phyloP scores from a whole-genome alignment of 2,329 filamentous ascomycete genomes.

The Colletotrichum sp. region DNA sequence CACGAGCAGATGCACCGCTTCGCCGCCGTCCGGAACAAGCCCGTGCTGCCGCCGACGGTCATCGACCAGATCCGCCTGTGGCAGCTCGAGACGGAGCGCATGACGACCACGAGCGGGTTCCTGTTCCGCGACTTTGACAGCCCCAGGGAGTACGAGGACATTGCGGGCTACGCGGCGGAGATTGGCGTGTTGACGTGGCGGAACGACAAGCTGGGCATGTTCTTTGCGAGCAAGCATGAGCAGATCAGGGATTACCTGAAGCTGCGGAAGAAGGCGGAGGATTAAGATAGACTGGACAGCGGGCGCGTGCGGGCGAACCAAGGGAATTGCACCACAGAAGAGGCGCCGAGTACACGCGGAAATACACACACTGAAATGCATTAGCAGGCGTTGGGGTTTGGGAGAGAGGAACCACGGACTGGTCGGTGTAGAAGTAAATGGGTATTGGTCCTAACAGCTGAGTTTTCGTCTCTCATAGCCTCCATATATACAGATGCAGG shows the following conservation, averaged over 20 bases:
- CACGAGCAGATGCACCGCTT: conserved; percentile 90
- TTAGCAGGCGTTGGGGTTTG: conserved; percentile 23
- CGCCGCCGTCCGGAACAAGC: conserved; percentile 60
- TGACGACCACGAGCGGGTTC: conserved; percentile 84
- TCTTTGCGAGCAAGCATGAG: conserved; percentile 92
- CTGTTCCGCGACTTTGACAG: conserved; percentile 88
- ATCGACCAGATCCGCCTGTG: conserved; percentile 97
- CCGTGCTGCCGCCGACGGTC: conserved; percentile 90
- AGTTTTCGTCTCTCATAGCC: conserved; percentile 12
- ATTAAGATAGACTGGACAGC: background rate
- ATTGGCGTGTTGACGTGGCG: conserved; percentile 91
- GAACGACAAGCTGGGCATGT: conserved; percentile 78
- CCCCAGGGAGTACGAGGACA: conserved; percentile 71
- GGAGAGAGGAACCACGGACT: background rate
- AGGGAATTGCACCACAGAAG: background rate
- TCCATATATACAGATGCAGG: background rate
- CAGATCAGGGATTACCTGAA: conserved; percentile 84
- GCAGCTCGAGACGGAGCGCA: conserved; percentile 96
- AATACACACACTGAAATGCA: conserved; percentile 6
- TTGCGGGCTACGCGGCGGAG: conserved; percentile 82
- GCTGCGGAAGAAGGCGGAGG: conserved; percentile 60
- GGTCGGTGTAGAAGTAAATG: conserved; percentile 11
- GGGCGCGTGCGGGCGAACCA: no score
- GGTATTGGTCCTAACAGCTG: conserved; percentile 9
- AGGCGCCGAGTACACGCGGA: background rate